Evolutionary conservation across 306 rosid species (phyloP), one percentile per base, ranked within the genome.

Genomic region (Biancaea sappan): DNA sequence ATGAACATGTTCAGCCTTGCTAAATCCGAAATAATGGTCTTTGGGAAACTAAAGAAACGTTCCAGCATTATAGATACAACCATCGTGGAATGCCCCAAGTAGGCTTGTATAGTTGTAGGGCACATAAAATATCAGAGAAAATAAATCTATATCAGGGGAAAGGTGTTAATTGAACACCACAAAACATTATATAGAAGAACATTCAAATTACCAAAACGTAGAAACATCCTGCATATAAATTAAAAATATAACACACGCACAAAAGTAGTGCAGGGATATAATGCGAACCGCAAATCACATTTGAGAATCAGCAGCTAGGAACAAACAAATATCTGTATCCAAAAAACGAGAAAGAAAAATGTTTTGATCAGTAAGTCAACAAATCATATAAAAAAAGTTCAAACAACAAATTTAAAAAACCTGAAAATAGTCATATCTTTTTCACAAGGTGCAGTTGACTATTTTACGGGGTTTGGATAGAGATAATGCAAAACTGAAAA

Each of bases 71-170:
- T 37, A 16, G 37, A 54, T 24, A 57, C 2, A 46, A 71, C 43
- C 14, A 73, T 61, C 77, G 43, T 52, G 69, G 57, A 18, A 72
- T 52, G 50, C 43, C 67, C 74, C 56, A 61, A 21, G 46, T 46
- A 72, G 12, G 35, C 40, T 73, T 35, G 59, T n/a, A 35, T 50
- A 51, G 24, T 14, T 1, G 53, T 57, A 50, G 10, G 24, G 59
- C 57, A 63, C 64, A 67, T 28, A 41, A 68, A 29, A 41, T 13
- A 32, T 63, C 14, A 66, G 71, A 60, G 53, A 28, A 67, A 59
- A 60, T 28, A 14, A 4, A 28, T 28, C 3, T 40, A 60, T 68
- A 59, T 59, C 12, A 12, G 2, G 40, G 32, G 46, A 65, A 21
- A 26, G 26, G 43, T 35, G 18, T 35, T 4, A 9, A 58, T 68